phyloP scores from a whole-genome alignment of 495 filamentous ascomycete species.

The Hypoxylon intermedium region DNA sequence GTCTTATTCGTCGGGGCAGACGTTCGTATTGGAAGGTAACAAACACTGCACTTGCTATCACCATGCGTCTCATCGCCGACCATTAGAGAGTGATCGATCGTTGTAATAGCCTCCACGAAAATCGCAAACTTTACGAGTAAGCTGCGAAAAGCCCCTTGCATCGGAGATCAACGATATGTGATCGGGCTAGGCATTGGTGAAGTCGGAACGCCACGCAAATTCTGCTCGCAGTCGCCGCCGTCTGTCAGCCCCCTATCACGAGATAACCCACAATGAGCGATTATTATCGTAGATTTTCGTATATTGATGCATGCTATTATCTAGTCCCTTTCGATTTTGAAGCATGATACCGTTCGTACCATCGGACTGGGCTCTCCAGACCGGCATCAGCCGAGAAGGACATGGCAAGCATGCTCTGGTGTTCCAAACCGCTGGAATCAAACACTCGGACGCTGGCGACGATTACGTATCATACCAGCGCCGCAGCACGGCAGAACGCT shows the following conservation, averaged over 20 bases:
- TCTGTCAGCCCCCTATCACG: constrained; percentile 37
- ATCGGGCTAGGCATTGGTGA: constrained; percentile 24
- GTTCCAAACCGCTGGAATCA: constrained; percentile 21
- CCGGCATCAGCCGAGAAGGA: constrained; percentile 29
- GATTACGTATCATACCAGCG: constrained; percentile 19
- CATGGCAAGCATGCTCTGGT: constrained; percentile 5
- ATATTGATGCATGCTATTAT: background rate
- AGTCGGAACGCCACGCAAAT: constrained; percentile 8
- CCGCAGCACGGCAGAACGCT: constrained; percentile 10
- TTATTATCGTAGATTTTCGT: constrained; percentile 3
- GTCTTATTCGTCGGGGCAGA: constrained; percentile 12
- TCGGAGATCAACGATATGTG: constrained; percentile 10
- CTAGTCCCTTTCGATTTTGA: no score
- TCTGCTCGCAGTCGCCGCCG: constrained; percentile 1
- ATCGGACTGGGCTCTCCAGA: background rate
- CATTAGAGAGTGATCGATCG: background rate
- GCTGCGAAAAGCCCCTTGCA: constrained; percentile 8
- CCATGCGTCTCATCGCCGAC: constrained; percentile 9
- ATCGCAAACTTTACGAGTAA: background rate
- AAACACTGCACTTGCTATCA: background rate
- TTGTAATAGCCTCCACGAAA: constrained; percentile 16
- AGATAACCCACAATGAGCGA: constrained; percentile 24
- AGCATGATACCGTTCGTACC: constrained; percentile 3
- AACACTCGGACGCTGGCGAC: constrained; percentile 4
- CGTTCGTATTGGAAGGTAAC: constrained; percentile 19